Evolutionary conservation across 2,329 filamentous ascomycete species (phyloP), one percentile per base, ranked within the genome.

Genomic region (Pezicula carpinea): DNA sequence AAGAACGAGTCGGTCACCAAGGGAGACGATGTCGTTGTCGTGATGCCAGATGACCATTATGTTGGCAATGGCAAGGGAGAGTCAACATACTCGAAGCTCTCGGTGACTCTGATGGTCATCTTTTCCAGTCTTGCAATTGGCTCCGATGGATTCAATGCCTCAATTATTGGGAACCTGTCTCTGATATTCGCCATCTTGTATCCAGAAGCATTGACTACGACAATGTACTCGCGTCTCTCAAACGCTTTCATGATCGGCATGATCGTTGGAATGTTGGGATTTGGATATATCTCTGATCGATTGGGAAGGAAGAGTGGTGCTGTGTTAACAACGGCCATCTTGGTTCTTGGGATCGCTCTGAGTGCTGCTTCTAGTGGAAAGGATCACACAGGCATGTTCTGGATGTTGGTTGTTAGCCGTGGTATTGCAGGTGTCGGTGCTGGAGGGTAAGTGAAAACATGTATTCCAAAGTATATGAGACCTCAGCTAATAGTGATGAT

Each of bases 211-310:
- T 53, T 73, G 19, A 72, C 71, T 17, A 62, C 59, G 10, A 55
- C 64, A 10, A 73, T 76, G 56, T 74, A 74, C 56, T 67, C 71
- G 3, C 67, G 76, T 5, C 69, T 81, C 3, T 75, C 73, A 34
- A 80, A 81, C 53, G 70, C 76, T 2, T 76, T 74, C 50, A 65
- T 79, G 5, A 71, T 80, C 43, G 78, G 77, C 39, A 72, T 76
- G 61, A 77, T 79, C 46, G 62, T 79, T 43, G 77, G 77, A 43
- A 80, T 79, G 70, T 60, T 80, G 6, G 63, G 71, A 52, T 78
- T 80, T 48, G 75, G 76, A 6, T 61, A 70, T 8, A 56, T 74
- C 6, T 72, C 74, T 51, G 75, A 76, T 53, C 68, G 70, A 15
- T 29, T 29, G 26, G 26, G 26, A 29, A 29, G 26, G 26, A 29